Percentiles rank a stretch among this genome's conserved stretches.
phyloP scores from a whole-genome alignment of 2,329 filamentous ascomycete species.

The Atkinsonella hypoxylon region DNA sequence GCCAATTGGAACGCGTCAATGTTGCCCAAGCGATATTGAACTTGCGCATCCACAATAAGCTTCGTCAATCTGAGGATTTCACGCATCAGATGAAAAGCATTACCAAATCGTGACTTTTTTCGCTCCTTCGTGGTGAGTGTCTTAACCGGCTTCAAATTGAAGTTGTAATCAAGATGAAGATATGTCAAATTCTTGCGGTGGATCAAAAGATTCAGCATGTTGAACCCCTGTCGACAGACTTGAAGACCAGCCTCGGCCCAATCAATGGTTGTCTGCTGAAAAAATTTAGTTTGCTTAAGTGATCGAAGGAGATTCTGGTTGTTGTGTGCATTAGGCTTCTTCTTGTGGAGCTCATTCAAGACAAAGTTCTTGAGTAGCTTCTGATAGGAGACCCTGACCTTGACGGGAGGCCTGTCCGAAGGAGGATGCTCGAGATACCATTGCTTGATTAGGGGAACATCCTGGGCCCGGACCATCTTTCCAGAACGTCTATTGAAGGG shows the following conservation, averaged over 20 bases:
- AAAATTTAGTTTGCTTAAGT: slow-evolving; percentile 94
- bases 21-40: slow-evolving; percentile 93
- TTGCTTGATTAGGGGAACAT: slow-evolving; percentile 93
- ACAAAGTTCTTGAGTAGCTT: slow-evolving; percentile 95
- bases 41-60: slow-evolving; percentile 94
- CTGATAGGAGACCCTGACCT: slow-evolving; percentile 96
- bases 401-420: slow-evolving; percentile 73
- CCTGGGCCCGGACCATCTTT: slow-evolving; percentile 91
- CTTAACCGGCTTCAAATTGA: slow-evolving; percentile 98
- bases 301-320: slow-evolving; percentile 85
- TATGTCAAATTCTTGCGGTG: slow-evolving; percentile 98
- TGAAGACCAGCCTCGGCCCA: slow-evolving; percentile 99
- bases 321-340: slow-evolving; percentile 87
- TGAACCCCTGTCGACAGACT: slow-evolving; percentile 96
- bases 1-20: slow-evolving; percentile 98
- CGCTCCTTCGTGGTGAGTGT: slow-evolving; percentile 96
- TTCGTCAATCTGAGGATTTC: slow-evolving; percentile 94
- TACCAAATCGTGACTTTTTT: slow-evolving; percentile 98
- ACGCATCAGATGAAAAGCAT: slow-evolving; percentile 97
- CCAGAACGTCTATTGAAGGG: slow-evolving; percentile 92
- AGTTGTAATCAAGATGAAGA: slow-evolving; percentile 97
- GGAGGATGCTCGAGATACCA: slow-evolving; percentile 97
- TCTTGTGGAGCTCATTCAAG: slow-evolving; percentile 92
- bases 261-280: slow-evolving; percentile 97
- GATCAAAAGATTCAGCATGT: slow-evolving; percentile 96